phyloP scores from a whole-genome alignment of 768 basidiomycete genomes.

The Multifurca ochricompacta region DNA sequence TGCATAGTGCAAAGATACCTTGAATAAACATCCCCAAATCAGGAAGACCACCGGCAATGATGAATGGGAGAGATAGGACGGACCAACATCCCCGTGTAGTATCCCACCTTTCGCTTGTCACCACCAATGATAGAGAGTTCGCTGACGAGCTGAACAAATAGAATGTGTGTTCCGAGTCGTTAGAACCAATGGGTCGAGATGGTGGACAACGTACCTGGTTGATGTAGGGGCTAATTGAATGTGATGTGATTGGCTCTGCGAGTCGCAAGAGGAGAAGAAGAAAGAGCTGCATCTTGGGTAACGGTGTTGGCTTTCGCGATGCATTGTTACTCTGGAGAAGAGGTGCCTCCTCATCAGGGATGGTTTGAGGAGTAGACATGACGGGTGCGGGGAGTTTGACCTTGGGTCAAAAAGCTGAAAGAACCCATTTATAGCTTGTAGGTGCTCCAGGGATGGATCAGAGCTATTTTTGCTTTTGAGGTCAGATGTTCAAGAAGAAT shows the following conservation, averaged over 20 bases:
- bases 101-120: conserved; percentile 38
- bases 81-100: conserved; percentile 44
- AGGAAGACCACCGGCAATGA: neutral
- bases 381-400: neutral
- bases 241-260: conserved; percentile 41
- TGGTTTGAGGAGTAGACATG: neutral
- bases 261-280: conserved; percentile 39
- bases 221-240: conserved; percentile 44
- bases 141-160: conserved; percentile 32
- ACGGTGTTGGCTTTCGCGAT: conserved; percentile 30
- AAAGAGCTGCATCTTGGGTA: conserved; percentile 39
- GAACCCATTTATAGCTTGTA: too few relatives aligned
- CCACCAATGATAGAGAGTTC: conserved; percentile 37
- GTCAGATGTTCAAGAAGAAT: too few relatives aligned
- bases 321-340: neutral
- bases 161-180: too few relatives aligned
- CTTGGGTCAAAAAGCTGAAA: too few relatives aligned
- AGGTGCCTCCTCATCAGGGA: conserved; percentile 6
- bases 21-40: neutral
- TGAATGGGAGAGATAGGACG: conserved; percentile 19
- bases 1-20: conserved; percentile 43
- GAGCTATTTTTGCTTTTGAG: too few relatives aligned
- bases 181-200: neutral
- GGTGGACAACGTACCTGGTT: conserved; percentile 32
- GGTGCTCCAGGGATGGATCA: too few relatives aligned